Evolutionary conservation across 768 basidiomycete species (phyloP).

Genomic region (Amanita polypyramis): DNA sequence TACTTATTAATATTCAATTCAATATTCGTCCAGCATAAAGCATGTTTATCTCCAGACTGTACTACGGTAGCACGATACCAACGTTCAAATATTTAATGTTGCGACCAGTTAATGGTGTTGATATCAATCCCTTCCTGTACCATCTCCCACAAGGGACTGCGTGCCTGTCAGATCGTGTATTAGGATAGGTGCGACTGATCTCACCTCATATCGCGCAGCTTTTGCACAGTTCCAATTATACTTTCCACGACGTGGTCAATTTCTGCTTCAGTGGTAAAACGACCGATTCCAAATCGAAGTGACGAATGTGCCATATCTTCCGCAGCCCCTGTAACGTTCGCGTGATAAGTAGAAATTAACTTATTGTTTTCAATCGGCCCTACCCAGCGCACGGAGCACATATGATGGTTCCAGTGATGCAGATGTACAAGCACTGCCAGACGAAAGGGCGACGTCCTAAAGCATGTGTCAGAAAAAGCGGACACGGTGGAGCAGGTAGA

Average conservation of each 20-base stretch:
- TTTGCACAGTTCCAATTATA: conserved; percentile 79
- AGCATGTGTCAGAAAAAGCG: conserved; percentile 4
- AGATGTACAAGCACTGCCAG: conserved; percentile 96
- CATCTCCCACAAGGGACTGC: conserved; percentile 97
- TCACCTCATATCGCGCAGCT: conserved; percentile 88
- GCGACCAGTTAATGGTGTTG: conserved; percentile 91
- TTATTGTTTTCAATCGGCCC: conserved; percentile 9
- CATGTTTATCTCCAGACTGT: background rate
- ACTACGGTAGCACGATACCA: background rate
- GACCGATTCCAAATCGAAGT: conserved; percentile 92
- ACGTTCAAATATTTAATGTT: conserved; percentile 43
- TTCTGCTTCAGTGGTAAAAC: conserved; percentile 97
- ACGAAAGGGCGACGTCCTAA: conserved; percentile 93
- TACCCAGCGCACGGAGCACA: conserved; percentile 89
- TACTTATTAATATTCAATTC: too few relatives aligned
- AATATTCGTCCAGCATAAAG: background rate
- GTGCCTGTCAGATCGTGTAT: conserved; percentile 6
- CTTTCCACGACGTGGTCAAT: conserved; percentile 88
- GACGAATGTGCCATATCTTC: conserved; percentile 99
- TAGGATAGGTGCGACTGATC: conserved; percentile 4
- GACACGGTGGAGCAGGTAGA: background rate
- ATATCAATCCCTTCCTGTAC: conserved; percentile 98
- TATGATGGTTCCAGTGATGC: conserved; percentile 98
- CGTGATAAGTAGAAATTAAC: background rate
- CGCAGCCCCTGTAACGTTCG: conserved; percentile 54